Conservation (phyloP, 192 early-diverging fungal species). For the Coemansia aciculifera region DNA sequence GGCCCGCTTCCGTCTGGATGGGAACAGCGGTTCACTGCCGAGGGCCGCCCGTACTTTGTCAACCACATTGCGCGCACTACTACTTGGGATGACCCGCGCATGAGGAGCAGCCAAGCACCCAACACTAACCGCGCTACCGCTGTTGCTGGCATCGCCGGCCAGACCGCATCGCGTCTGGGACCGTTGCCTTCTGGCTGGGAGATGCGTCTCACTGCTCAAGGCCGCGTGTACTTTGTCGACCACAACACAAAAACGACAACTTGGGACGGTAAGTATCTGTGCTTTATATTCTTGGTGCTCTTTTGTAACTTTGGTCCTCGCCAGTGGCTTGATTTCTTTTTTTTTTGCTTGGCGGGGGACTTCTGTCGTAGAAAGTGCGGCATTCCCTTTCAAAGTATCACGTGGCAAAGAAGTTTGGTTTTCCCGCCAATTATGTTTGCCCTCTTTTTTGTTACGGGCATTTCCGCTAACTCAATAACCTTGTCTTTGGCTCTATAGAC, state of each 20-base stretch:
- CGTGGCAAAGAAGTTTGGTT: not conserved
- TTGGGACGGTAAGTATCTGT: conserved; percentile 80
- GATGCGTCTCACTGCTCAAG: conserved; percentile 94
- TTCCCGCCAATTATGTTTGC: not conserved
- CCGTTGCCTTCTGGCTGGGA: conserved; percentile 98
- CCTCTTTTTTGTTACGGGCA: not conserved
- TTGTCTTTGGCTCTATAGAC: conserved; percentile 40
- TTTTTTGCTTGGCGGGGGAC: not conserved
- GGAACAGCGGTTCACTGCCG: conserved; percentile 77
- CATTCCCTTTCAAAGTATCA: not conserved
- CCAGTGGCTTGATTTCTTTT: conserved; percentile 12
- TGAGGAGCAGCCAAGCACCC: conserved; percentile 38
- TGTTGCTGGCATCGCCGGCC: conserved; percentile 45
- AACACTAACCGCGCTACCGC: conserved; percentile 42
- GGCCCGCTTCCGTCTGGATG: conserved; percentile 84
- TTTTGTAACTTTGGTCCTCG: not conserved
- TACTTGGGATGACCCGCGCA: conserved; percentile 88
- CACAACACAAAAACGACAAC: conserved; percentile 98
- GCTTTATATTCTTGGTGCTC: not conserved
- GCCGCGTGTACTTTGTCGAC: conserved; percentile 96
- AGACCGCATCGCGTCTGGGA: conserved; percentile 65
- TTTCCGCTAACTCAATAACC: not conserved
- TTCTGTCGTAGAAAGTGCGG: conserved; percentile 4
- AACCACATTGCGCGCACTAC: conserved; percentile 89
- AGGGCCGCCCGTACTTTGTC: conserved; percentile 86